Evolutionary conservation across 2,329 filamentous ascomycete species (phyloP).

Genomic region (Fusarium udum): DNA sequence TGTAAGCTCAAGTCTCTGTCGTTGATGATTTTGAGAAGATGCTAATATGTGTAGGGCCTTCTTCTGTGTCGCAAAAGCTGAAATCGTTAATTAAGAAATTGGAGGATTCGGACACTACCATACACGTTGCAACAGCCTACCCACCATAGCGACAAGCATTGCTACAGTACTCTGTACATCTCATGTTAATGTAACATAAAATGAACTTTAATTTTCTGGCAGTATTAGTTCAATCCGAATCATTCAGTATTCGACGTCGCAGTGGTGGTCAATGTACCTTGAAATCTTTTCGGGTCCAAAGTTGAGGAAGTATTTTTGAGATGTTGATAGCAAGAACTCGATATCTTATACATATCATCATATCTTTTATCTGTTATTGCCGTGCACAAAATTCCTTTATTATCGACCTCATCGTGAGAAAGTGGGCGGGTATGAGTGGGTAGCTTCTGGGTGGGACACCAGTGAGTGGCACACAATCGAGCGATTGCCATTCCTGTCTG

Average conservation of each 20-base stretch:
- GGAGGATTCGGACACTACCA: not conserved
- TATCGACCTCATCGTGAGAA: too few species aligned
- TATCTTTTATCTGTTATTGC: not conserved
- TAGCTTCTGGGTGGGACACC: too few species aligned
- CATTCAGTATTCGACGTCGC: not conserved
- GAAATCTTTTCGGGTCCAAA: not conserved
- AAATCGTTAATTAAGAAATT: constrained; percentile 1
- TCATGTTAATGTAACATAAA: not conserved
- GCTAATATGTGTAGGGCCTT: not conserved
- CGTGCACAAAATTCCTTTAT: too few species aligned
- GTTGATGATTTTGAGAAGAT: not conserved
- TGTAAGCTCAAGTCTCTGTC: not conserved
- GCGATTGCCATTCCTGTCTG: too few species aligned
- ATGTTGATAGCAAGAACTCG: not conserved
- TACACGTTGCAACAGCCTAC: constrained; percentile 1
- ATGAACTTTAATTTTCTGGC: not conserved
- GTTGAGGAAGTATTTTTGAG: not conserved
- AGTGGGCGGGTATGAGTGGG: too few species aligned
- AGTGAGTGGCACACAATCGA: too few species aligned
- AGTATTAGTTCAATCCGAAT: not conserved
- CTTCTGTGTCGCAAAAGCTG: not conserved
- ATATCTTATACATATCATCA: not conserved
- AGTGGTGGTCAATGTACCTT: not conserved
- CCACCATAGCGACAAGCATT: not conserved
- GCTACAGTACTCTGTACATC: not conserved